A percentile compares a stretch with the other conserved stretches of the same genome.
phyloP scores from a whole-genome alignment of 1,284 basidiomycete species.

The Leccinum glutinopallens region DNA sequence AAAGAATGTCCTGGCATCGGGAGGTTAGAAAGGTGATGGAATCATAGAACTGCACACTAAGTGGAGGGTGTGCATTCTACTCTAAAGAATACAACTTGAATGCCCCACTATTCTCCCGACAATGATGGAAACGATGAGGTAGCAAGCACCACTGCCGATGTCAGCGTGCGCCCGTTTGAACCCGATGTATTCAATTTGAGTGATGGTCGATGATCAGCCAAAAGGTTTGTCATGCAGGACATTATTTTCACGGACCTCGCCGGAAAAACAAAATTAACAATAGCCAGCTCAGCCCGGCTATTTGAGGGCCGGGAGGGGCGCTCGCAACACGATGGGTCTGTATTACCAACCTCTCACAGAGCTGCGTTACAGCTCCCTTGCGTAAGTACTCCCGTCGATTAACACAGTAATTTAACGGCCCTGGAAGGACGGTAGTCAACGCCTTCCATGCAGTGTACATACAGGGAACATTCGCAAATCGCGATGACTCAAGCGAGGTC shows the following conservation, averaged over 20 bases:
- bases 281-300: background rate
- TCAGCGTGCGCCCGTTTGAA: background rate
- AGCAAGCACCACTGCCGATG: background rate
- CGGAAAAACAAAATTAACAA: no score
- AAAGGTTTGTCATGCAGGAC: background rate
- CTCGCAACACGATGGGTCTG: background rate
- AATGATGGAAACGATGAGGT: background rate
- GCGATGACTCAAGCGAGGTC: background rate
- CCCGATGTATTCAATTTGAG: background rate
- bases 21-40: background rate
- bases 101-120: background rate
- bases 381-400: no score
- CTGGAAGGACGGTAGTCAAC: no score
- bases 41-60: background rate
- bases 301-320: background rate
- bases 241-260: background rate
- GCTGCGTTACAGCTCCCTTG: no score
- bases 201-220: background rate
- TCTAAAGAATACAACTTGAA: background rate
- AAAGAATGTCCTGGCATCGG: background rate
- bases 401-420: no score
- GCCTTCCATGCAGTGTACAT: no score
- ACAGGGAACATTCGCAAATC: background rate
- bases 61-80: background rate
- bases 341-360: no score